Base-by-base conservation (phyloP, 2,329 filamentous ascomycete species). In the Chaetomiaceae sp. region DNA sequence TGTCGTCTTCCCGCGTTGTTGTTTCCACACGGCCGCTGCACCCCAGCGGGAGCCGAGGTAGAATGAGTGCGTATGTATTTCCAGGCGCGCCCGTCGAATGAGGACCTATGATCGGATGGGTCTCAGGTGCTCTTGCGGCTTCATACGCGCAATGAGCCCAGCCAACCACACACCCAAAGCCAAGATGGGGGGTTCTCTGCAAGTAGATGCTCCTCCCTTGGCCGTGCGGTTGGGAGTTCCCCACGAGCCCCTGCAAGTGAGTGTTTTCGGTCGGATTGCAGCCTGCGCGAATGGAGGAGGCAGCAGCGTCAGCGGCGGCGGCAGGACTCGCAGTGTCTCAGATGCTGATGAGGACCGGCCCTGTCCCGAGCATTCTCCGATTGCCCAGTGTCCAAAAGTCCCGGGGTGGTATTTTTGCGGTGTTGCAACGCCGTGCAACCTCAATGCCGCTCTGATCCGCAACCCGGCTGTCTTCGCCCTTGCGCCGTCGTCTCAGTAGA, bases 351-450 rank as follows among this genome's bases (percentile, higher is more conserved):
- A 49, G 45, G 50, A 34, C 23, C 39, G 49, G 50, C 51, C 50
- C 51, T 46, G 54, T 54, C 49, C 55, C 37, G 47, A 49, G 40
- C 40, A 56, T 46, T 20, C 37, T 57, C 54, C 48, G 50, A 25
- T n/a, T 39, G 31, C 38, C 15, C 47, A 42, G 34, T 54, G 31
- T 51, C 54, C 45, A 25, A 54, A 62, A 55, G 52, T 57, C 50
- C 57, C 53, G 50, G 51, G 53, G 53, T 58, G 54, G 60, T 59
- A 61, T 62, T 57, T 31, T 60, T 51, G 54, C 59, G 58, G 55
- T 61, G 62, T 59, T 60, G 62, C 58, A 63, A 61, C 61, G 58
- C 59, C 54, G 63, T 64, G 61, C 55, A 54, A 64, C 63, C 61
- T 57, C 61, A 63, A 61, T 62, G 61, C 61, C 61, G 60, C 58